Conservation (phyloP, 345 rosid genomes). For the Camelina sativa region DNA sequence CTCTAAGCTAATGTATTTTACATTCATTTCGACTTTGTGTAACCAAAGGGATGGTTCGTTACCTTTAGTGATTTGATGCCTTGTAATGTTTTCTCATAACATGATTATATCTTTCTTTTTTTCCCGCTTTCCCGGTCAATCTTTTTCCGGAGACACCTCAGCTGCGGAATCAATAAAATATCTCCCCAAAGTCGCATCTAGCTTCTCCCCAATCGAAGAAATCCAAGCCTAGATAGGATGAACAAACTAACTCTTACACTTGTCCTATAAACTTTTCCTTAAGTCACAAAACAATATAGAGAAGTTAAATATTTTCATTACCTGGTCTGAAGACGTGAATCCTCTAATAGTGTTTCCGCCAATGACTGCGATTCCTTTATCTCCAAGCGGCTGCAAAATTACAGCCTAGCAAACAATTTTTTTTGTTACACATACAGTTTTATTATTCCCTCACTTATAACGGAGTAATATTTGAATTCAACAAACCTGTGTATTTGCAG, state of each 20-base stretch:
- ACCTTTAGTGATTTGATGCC: slow-evolving; percentile 10
- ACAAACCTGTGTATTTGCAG: slow-evolving; percentile 78
- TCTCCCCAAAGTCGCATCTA: slow-evolving; percentile 71
- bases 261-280: background rate
- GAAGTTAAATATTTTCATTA: slow-evolving; percentile 21
- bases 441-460: background rate
- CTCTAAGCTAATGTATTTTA: slow-evolving; percentile 28
- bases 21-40: slow-evolving; percentile 19
- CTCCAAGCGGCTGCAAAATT: slow-evolving; percentile 92
- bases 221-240: slow-evolving; percentile 74
- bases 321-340: slow-evolving; percentile 91
- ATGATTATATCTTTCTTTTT: background rate
- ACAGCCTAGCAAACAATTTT: slow-evolving; percentile 59
- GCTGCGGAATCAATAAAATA: slow-evolving; percentile 30
- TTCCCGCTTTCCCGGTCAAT: background rate
- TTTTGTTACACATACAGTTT: background rate
- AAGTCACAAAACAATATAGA: slow-evolving; percentile 5
- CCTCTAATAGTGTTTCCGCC: slow-evolving; percentile 95
- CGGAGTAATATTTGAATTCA: background rate
- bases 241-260: slow-evolving; percentile 10
- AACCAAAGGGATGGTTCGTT: slow-evolving; percentile 11
- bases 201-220: slow-evolving; percentile 78
- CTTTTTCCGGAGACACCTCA: slow-evolving; percentile 9
- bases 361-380: slow-evolving; percentile 68
- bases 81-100: background rate